Percentiles rank a stretch among this genome's conserved stretches.
Conservation (phyloP, 192 early-diverging fungal species). For the Coemansia sp. region DNA sequence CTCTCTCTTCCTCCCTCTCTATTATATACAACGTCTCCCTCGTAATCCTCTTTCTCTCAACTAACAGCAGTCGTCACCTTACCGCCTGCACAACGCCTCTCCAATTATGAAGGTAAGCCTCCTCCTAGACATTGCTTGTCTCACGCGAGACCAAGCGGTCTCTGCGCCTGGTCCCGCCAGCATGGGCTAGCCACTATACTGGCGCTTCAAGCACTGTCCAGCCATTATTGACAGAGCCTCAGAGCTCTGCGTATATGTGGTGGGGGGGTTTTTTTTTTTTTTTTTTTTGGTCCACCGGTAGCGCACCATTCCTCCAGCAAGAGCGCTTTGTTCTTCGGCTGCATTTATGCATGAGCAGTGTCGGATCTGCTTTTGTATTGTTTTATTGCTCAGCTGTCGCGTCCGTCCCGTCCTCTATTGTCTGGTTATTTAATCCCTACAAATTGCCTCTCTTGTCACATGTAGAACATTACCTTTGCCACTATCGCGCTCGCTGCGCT, state of each 20-base stretch:
- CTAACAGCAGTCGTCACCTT: constrained; percentile 3
- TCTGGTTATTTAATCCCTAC: constrained; percentile 3
- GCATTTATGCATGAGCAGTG: constrained; percentile 4
- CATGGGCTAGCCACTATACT: background rate
- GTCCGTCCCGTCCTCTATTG: background rate
- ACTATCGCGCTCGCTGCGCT: constrained; percentile 44
- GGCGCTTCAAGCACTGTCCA: background rate
- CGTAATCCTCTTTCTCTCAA: background rate
- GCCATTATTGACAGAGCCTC: background rate
- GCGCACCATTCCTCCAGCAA: background rate
- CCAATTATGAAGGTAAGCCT: constrained; percentile 34
- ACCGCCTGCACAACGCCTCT: constrained; percentile 1
- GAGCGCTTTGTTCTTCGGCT: constrained; percentile 3
- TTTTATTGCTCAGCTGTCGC: background rate
- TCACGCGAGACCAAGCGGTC: background rate
- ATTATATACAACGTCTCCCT: background rate
- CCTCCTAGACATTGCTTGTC: background rate
- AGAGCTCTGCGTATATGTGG: background rate
- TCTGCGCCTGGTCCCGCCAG: background rate
- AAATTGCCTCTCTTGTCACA: background rate
- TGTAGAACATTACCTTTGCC: constrained; percentile 43
- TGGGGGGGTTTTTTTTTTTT: background rate
- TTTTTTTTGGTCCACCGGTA: background rate
- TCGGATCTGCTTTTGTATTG: constrained; percentile 11
- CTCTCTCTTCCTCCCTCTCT: background rate